phyloP scores from a whole-genome alignment of 1,139 yeast genomes.

The Meyerozyma guilliermondii region DNA sequence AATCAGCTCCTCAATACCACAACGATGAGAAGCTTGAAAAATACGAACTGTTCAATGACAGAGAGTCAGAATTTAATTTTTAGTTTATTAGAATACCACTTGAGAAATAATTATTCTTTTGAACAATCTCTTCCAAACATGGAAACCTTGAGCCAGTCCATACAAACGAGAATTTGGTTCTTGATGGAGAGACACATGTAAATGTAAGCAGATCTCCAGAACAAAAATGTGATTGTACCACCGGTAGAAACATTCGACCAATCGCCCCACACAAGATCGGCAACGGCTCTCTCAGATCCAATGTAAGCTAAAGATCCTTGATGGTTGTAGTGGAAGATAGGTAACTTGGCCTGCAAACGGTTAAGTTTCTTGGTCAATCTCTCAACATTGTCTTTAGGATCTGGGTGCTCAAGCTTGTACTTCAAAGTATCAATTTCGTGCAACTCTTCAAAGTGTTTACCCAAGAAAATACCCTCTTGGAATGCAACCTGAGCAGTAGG shows the following conservation, averaged over 20 bases:
- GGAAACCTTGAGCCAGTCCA: slow-evolving; percentile 86
- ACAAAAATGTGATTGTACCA: slow-evolving; percentile 80
- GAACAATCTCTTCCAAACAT: slow-evolving; percentile 86
- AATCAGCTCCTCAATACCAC: not conserved
- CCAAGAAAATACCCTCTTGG: slow-evolving; percentile 86
- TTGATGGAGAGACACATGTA: slow-evolving; percentile 88
- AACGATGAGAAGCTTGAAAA: not conserved
- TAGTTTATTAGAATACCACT: not conserved
- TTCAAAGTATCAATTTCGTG: slow-evolving; percentile 65
- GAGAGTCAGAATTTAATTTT: not conserved
- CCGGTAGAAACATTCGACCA: slow-evolving; percentile 78
- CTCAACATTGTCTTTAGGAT: slow-evolving; percentile 30
- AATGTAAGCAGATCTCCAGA: slow-evolving; percentile 93
- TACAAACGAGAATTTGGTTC: slow-evolving; percentile 76
- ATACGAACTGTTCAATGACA: not conserved
- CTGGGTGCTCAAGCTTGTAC: slow-evolving; percentile 27
- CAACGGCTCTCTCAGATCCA: slow-evolving; percentile 91
- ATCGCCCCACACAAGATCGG: slow-evolving; percentile 86
- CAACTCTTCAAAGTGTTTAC: slow-evolving; percentile 61
- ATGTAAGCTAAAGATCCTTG: slow-evolving; percentile 76
- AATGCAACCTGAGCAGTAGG: slow-evolving; percentile 98
- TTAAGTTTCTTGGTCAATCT: slow-evolving; percentile 36
- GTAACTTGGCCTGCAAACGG: slow-evolving; percentile 42
- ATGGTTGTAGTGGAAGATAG: slow-evolving; percentile 58
- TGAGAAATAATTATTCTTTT: slow-evolving; percentile 33